These are phyloP conservation scores for Dryadomyces quercivorus DNA, from an alignment of 2,329 filamentous ascomycete genomes.

Conservation along the genomic window DNA sequence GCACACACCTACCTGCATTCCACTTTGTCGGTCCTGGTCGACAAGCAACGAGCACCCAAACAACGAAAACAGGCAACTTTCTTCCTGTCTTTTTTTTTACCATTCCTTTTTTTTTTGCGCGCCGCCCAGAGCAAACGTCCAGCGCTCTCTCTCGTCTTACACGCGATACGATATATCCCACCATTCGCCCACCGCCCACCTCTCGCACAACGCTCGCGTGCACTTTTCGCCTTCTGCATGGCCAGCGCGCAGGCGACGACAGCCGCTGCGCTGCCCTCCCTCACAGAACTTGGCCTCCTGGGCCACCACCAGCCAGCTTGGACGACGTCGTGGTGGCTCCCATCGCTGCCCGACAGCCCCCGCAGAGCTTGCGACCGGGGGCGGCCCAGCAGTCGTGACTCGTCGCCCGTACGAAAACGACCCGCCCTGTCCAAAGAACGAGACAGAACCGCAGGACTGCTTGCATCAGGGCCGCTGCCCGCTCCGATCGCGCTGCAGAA, in stretches of 20 bases:
- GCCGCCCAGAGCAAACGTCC: no score
- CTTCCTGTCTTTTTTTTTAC: no score
- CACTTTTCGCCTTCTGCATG: neutral
- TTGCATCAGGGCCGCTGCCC: neutral
- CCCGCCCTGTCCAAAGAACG: conserved; percentile 1
- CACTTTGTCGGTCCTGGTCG: neutral
- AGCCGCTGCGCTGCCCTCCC: conserved; percentile 3
- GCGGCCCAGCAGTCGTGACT: neutral
- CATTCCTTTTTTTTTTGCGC: no score
- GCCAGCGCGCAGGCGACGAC: neutral
- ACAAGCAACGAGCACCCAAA: neutral
- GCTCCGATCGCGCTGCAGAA: neutral
- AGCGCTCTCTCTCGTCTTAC: no score
- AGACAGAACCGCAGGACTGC: neutral
- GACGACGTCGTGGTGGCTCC: conserved; percentile 5
- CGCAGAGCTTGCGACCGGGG: neutral
- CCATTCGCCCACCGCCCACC: no score
- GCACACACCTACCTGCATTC: neutral
- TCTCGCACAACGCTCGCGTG: neutral
- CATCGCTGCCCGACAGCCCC: neutral
- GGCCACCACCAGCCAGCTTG: conserved; percentile 1
- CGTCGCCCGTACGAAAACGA: conserved; percentile 2
- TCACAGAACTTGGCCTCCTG: conserved; percentile 9
- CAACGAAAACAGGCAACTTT: neutral
- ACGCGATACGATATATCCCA: no score